phyloP scores from a whole-genome alignment of 768 basidiomycete genomes.

The Leucocoprinus leucothites region DNA sequence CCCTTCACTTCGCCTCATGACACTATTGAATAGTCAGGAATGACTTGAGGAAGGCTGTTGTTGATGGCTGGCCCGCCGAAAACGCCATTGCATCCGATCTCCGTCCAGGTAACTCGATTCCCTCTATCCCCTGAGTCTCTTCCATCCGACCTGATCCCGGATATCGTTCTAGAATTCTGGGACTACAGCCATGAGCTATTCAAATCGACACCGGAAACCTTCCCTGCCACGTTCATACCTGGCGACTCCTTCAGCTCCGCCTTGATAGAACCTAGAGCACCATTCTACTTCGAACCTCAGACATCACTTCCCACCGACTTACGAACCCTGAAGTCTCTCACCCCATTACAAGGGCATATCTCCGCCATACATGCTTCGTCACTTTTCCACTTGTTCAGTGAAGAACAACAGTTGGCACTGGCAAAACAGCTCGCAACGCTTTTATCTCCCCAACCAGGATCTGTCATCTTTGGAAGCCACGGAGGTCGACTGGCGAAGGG shows the following conservation, averaged over 20 bases:
- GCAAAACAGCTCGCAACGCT: constrained; percentile 28
- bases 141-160: neutral
- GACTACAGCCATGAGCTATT: constrained; percentile 60
- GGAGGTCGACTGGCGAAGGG: constrained; percentile 23
- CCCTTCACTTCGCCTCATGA: neutral
- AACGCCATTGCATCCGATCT: constrained; percentile 37
- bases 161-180: constrained; percentile 47
- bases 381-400: constrained; percentile 31
- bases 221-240: constrained; percentile 51
- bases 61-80: constrained; percentile 36
- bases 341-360: constrained; percentile 38
- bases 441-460: constrained; percentile 29
- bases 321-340: constrained; percentile 21
- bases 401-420: constrained; percentile 26
- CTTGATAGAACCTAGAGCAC: constrained; percentile 32
- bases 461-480: constrained; percentile 37
- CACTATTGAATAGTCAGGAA: constrained; percentile 31
- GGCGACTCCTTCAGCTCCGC: constrained; percentile 51
- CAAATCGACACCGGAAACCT: constrained; percentile 44
- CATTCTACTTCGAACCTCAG: constrained; percentile 14
- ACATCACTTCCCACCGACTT: neutral
- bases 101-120: constrained; percentile 21
- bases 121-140: neutral
- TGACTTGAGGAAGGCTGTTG: constrained; percentile 34
- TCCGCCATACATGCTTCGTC: constrained; percentile 34